These are phyloP conservation scores for Trichosporon sp. DNA, from an alignment of 1,284 basidiomycete species.

Conservation along the genomic window DNA sequence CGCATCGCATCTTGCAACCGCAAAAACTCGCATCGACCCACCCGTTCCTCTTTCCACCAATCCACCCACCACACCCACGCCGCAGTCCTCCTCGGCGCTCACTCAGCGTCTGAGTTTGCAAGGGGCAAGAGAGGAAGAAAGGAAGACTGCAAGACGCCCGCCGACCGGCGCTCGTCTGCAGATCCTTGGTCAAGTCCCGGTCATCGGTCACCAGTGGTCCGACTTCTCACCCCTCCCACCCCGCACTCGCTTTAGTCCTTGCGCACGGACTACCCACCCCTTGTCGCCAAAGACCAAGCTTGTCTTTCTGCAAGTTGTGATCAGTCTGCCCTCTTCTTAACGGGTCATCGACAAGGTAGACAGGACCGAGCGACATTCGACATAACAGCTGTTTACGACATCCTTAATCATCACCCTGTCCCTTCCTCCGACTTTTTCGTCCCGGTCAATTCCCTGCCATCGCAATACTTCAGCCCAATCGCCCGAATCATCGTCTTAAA, in stretches of 20 bases:
- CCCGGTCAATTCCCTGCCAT: background rate
- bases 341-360: background rate
- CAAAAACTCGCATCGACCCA: background rate
- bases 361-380: background rate
- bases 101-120: background rate
- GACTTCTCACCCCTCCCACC: background rate
- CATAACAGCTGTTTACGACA: background rate
- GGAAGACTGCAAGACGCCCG: background rate
- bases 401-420: background rate
- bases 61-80: background rate
- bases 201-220: background rate
- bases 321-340: background rate
- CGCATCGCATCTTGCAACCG: background rate
- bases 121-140: background rate
- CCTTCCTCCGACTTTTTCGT: background rate
- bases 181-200: background rate
- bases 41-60: background rate
- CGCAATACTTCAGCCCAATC: background rate
- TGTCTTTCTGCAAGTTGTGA: background rate
- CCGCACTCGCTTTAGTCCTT: background rate
- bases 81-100: background rate
- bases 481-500: background rate
- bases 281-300: background rate
- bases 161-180: background rate
- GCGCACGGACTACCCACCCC: slow-evolving; percentile 1